A percentile compares a stretch with the other conserved stretches of the same genome.
Evolutionary conservation across 192 early-diverging fungal species (phyloP).

Genomic region (Backusella parvicylindrica): DNA sequence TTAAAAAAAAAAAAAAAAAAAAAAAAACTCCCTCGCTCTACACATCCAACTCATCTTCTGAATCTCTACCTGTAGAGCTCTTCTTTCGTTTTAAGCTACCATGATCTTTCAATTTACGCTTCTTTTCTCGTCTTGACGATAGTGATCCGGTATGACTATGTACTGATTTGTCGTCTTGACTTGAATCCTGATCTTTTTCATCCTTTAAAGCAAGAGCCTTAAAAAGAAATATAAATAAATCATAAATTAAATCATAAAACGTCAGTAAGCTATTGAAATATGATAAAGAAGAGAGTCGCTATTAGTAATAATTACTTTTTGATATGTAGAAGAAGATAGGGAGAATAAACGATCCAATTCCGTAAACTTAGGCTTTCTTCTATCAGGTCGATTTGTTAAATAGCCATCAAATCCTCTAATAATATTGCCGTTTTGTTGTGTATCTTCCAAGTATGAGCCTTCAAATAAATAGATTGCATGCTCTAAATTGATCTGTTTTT

Average conservation of each 20-base stretch:
- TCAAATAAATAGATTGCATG: constrained; percentile 82
- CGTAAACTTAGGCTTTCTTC: constrained; percentile 65
- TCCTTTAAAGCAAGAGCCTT: constrained; percentile 31
- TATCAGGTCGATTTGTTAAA: constrained; percentile 54
- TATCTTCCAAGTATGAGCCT: constrained; percentile 87
- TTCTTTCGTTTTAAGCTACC: constrained; percentile 21
- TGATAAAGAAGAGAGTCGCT: background rate
- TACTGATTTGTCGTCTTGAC: constrained; percentile 22
- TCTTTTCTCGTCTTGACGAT: constrained; percentile 18
- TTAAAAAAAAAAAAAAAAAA: background rate
- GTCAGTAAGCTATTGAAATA: background rate
- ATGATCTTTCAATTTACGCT: constrained; percentile 8
- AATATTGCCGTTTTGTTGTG: constrained; percentile 80
- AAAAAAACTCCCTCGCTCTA: background rate
- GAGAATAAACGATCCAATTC: constrained; percentile 87
- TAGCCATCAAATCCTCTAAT: constrained; percentile 89
- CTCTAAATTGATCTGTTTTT: constrained; percentile 62
- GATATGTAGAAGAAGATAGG: constrained; percentile 49
- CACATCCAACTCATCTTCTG: constrained; percentile 16
- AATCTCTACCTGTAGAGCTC: constrained; percentile 17
- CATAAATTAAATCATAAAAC: too few relatives aligned
- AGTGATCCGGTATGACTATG: background rate
- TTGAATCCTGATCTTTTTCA: constrained; percentile 29
- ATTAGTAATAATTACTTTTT: constrained; percentile 28
- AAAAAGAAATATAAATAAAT: background rate